phyloP scores from a whole-genome alignment of 2,329 filamentous ascomycete species.

The Emergomyces pasteurianus region DNA sequence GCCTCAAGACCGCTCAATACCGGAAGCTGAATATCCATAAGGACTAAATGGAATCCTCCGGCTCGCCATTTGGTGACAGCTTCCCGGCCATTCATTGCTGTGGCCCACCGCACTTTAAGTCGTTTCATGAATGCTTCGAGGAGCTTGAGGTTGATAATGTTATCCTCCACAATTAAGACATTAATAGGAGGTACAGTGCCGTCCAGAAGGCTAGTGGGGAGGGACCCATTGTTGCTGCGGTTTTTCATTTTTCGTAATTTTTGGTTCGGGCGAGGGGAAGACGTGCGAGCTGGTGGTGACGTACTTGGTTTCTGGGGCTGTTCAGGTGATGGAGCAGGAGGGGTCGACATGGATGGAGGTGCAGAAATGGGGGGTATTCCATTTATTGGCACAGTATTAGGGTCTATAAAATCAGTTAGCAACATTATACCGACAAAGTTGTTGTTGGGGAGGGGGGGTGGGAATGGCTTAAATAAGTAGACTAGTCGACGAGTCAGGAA shows the following conservation, averaged over 20 bases:
- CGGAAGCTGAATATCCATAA: constrained; percentile 97
- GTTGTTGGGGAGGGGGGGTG: no score
- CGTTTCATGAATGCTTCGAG: constrained; percentile 93
- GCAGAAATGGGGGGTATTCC: constrained; percentile 18
- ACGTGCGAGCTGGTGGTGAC: constrained; percentile 37
- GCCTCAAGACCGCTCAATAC: constrained; percentile 94
- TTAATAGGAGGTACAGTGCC: constrained; percentile 88
- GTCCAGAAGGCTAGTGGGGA: constrained; percentile 58
- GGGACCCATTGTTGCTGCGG: constrained; percentile 20
- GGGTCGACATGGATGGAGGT: constrained; percentile 45
- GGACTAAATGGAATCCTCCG: constrained; percentile 86
- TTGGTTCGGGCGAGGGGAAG: constrained; percentile 35
- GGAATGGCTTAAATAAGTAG: not conserved
- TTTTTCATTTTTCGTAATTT: constrained; percentile 45
- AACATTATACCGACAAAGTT: not conserved
- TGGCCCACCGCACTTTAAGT: constrained; percentile 90
- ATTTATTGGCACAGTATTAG: constrained; percentile 32
- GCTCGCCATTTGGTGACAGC: constrained; percentile 86
- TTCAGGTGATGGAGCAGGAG: constrained; percentile 34
- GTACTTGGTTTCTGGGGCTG: constrained; percentile 31
- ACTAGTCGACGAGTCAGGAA: not conserved
- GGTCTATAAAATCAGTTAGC: constrained; percentile 11
- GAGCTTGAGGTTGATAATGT: constrained; percentile 89
- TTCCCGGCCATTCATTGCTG: constrained; percentile 89
- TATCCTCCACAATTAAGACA: constrained; percentile 95